These are phyloP conservation scores for Pyrenopolyporus hunteri DNA, from an alignment of 495 filamentous ascomycete species.

Conservation along the genomic window DNA sequence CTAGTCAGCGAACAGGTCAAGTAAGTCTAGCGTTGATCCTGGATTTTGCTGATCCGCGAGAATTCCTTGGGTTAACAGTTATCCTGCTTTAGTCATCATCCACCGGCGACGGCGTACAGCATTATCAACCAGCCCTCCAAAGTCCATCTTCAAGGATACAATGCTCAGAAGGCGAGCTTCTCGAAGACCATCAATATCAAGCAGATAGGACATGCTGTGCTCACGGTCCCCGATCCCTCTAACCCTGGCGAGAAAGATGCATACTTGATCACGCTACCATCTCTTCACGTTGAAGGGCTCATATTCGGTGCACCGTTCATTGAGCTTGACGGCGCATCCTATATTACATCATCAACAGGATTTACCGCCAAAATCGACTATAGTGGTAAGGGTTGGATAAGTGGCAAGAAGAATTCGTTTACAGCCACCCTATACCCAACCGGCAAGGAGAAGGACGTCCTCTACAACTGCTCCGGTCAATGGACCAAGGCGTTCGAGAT, in stretches of 20 bases:
- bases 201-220: conserved; percentile 93
- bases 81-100: conserved; percentile 79
- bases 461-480: conserved; percentile 88
- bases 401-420: conserved; percentile 94
- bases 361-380: conserved; percentile 94
- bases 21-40: conserved; percentile 55
- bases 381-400: conserved; percentile 89
- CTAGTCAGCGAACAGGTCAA: conserved; percentile 72
- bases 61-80: conserved; percentile 61
- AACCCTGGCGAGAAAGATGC: conserved; percentile 61
- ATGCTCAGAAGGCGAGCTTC: conserved; percentile 96
- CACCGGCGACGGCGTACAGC: conserved; percentile 94
- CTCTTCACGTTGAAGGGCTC: conserved; percentile 91
- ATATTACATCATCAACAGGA: conserved; percentile 83
- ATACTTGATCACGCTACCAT: conserved; percentile 90
- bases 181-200: conserved; percentile 92
- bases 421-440: conserved; percentile 76
- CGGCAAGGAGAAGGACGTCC: conserved; percentile 76
- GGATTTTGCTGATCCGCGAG: conserved; percentile 46
- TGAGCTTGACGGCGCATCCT: conserved; percentile 81
- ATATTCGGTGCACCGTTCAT: conserved; percentile 91
- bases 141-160: conserved; percentile 90
- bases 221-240: conserved; percentile 68
- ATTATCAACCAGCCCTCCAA: conserved; percentile 86
- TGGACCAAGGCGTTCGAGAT: conserved; percentile 89